Percentiles rank a stretch among this genome's conserved stretches.
phyloP scores from a whole-genome alignment of 2,329 filamentous ascomycete species.

The Sporothrix schenckii region DNA sequence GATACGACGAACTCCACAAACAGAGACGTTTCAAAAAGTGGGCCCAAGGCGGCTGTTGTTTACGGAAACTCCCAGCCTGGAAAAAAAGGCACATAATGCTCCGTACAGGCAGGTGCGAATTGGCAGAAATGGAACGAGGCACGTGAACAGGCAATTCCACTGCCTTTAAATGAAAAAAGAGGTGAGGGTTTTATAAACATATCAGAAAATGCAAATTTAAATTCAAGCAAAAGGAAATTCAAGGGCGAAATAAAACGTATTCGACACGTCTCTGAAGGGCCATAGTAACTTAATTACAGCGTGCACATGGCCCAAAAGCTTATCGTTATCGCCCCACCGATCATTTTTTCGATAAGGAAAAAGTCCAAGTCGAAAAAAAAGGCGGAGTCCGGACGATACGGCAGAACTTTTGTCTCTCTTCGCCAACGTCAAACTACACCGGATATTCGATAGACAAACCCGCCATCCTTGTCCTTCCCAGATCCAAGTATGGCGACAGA shows the following conservation, averaged over 20 bases:
- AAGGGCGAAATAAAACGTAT: no score
- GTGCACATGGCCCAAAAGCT: neutral
- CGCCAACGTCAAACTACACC: neutral
- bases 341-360: conserved; percentile 22
- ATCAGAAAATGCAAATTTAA: no score
- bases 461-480: neutral
- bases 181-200: no score
- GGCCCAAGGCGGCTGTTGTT: neutral
- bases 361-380: conserved; percentile 23
- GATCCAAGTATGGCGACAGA: conserved; percentile 11
- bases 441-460: neutral
- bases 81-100: conserved; percentile 8
- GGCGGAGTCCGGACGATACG: neutral
- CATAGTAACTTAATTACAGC: neutral
- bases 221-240: neutral
- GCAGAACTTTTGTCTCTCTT: neutral
- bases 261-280: neutral
- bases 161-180: no score
- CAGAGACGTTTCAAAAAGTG: neutral
- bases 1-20: no score
- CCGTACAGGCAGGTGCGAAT: neutral
- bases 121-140: neutral
- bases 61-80: neutral
- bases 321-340: conserved; percentile 27
- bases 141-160: conserved; percentile 4